These are phyloP conservation scores for Penicillium odoratum DNA, from an alignment of 495 filamentous ascomycete species.

Conservation along the genomic window DNA sequence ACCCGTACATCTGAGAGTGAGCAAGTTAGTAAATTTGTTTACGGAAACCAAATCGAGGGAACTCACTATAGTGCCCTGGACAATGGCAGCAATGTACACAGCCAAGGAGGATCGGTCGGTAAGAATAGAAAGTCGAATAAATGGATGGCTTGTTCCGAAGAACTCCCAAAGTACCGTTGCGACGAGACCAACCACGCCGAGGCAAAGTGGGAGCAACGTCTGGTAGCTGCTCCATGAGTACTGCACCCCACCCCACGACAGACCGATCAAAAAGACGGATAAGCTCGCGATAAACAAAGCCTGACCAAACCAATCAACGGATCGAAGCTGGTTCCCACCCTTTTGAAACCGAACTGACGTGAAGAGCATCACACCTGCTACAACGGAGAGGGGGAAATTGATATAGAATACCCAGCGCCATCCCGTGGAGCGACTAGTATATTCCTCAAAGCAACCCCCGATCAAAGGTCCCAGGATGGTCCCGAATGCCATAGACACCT, in stretches of 20 bases:
- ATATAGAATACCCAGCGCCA: slow-evolving; percentile 37
- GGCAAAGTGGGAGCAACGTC: slow-evolving; percentile 47
- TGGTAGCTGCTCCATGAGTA: slow-evolving; percentile 48
- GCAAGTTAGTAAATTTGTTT: not conserved
- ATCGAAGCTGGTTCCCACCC: slow-evolving; percentile 19
- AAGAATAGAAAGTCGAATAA: not conserved
- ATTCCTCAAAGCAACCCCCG: slow-evolving; percentile 25
- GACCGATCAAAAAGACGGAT: slow-evolving; percentile 47
- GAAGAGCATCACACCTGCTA: slow-evolving; percentile 17
- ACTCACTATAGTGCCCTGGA: slow-evolving; percentile 2
- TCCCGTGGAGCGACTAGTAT: slow-evolving; percentile 5
- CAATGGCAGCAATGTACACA: not conserved
- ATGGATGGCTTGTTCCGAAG: slow-evolving; percentile 41
- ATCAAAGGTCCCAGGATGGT: slow-evolving; percentile 31
- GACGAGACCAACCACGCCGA: slow-evolving; percentile 35
- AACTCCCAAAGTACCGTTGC: slow-evolving; percentile 39
- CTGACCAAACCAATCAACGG: slow-evolving; percentile 46
- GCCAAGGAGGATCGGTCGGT: not conserved
- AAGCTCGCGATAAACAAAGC: slow-evolving; percentile 37
- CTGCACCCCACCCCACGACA: slow-evolving; percentile 59
- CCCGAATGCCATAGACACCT: slow-evolving; percentile 25
- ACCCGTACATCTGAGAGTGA: not conserved
- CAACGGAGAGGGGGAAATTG: slow-evolving; percentile 26
- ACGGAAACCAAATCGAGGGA: not conserved
- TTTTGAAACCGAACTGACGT: slow-evolving; percentile 14